Percentiles rank a stretch among this genome's conserved stretches.
Conservation (phyloP, 495 filamentous ascomycete species). For the Paragyromitra xinjiangensis region DNA sequence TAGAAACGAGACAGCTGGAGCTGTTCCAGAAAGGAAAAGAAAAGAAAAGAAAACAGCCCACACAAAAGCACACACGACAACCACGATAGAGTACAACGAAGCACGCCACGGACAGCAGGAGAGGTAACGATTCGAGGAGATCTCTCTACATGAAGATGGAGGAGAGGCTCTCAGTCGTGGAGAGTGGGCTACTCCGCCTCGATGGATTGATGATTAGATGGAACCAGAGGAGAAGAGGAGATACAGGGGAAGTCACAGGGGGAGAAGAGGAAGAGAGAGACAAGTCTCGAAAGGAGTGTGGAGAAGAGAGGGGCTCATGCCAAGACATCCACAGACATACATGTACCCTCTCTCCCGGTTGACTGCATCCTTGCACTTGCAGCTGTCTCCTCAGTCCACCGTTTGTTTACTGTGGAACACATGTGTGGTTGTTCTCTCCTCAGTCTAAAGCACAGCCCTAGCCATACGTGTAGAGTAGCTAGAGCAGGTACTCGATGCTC, state of each 20-base stretch:
- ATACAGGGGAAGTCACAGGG: neutral
- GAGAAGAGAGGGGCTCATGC: slow-evolving; percentile 1
- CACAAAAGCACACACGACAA: slow-evolving; percentile 30
- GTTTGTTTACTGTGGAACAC: too few relatives aligned
- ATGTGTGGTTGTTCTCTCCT: too few relatives aligned
- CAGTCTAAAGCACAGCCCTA: too few relatives aligned
- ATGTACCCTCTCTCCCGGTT: neutral
- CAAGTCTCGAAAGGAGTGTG: neutral
- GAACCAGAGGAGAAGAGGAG: neutral
- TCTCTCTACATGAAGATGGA: neutral
- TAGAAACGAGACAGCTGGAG: neutral
- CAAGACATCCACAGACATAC: neutral
- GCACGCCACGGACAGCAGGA: neutral
- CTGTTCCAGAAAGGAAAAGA: neutral
- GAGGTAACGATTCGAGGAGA: too few relatives aligned
- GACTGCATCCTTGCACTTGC: neutral
- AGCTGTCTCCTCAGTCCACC: neutral
- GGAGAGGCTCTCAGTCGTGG: slow-evolving; percentile 8
- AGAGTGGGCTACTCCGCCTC: slow-evolving; percentile 2
- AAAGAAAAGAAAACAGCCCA: slow-evolving; percentile 27
- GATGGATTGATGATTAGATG: neutral
- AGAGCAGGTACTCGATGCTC: too few relatives aligned
- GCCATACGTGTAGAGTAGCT: too few relatives aligned
- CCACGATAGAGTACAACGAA: neutral
- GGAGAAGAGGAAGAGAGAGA: neutral